phyloP scores from a whole-genome alignment of 108 stramenopile species.

The Conticribra guillardii region DNA sequence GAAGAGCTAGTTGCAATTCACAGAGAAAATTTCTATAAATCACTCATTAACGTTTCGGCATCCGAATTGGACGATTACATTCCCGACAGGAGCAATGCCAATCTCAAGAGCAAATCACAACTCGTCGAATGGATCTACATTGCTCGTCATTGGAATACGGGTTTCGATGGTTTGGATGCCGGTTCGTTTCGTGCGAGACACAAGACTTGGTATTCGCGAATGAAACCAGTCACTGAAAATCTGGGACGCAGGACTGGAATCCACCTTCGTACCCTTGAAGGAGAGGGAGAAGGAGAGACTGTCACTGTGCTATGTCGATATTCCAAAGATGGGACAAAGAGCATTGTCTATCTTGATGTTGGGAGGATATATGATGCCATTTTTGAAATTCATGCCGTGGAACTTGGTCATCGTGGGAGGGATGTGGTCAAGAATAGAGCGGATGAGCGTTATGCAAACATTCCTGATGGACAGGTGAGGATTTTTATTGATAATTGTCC shows the following conservation, averaged over 20 bases:
- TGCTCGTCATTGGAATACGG: conserved; percentile 29
- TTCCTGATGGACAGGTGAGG: conserved; percentile 36
- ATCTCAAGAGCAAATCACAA: conserved; percentile 23
- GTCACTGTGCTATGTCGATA: conserved; percentile 26
- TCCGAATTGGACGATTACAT: conserved; percentile 15
- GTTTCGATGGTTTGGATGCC: conserved; percentile 24
- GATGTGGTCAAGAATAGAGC: conserved; percentile 16
- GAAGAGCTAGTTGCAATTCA: conserved; percentile 8
- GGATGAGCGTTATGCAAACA: conserved; percentile 35
- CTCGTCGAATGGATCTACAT: conserved; percentile 22
- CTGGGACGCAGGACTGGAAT: conserved; percentile 34
- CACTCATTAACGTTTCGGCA: conserved; percentile 5
- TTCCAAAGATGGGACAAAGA: conserved; percentile 22
- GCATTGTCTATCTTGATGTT: conserved; percentile 33
- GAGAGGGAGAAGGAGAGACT: not conserved
- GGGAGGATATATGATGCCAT: conserved; percentile 27
- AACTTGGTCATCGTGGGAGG: conserved; percentile 17
- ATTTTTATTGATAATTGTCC: conserved; percentile 34
- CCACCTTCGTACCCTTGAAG: conserved; percentile 24
- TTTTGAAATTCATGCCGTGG: conserved; percentile 31
- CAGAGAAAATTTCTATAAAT: conserved; percentile 22
- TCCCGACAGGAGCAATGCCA: conserved; percentile 12
- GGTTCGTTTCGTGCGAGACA: conserved; percentile 25
- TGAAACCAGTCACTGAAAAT: conserved; percentile 19
- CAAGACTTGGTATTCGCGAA: conserved; percentile 38